A percentile compares a stretch with the other conserved stretches of the same genome.
These are phyloP conservation scores for Aspergillus kassunensis DNA, from an alignment of 495 filamentous ascomycete genomes.

Conservation along the genomic window DNA sequence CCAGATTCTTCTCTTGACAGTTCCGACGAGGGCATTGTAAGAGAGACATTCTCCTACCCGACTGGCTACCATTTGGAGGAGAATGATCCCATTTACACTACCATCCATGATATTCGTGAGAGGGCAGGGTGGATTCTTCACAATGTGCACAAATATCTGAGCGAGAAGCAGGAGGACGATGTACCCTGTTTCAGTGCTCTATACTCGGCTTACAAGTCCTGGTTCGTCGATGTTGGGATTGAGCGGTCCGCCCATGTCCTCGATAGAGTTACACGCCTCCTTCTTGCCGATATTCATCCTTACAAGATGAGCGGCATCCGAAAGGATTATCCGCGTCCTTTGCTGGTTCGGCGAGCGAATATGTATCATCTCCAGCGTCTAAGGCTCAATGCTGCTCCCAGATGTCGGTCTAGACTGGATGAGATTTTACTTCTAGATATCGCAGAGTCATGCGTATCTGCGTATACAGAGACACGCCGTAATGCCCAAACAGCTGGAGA, in stretches of 20 bases:
- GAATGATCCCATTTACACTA: conserved; percentile 58
- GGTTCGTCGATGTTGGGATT: conserved; percentile 96
- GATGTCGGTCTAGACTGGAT: conserved; percentile 80
- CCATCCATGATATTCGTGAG: conserved; percentile 76
- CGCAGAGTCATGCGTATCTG: conserved; percentile 84
- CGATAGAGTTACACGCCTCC: conserved; percentile 77
- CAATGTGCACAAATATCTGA: conserved; percentile 77
- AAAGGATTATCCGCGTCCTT: conserved; percentile 86
- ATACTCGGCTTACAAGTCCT: conserved; percentile 89
- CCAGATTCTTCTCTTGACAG: conserved; percentile 61
- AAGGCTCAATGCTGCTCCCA: conserved; percentile 84
- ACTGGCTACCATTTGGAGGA: conserved; percentile 77
- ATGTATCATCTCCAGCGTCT: conserved; percentile 93
- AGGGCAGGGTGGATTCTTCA: conserved; percentile 76
- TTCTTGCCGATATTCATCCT: conserved; percentile 77
- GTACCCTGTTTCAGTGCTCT: conserved; percentile 90
- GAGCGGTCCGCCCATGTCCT: conserved; percentile 92
- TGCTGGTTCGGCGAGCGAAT: conserved; percentile 84
- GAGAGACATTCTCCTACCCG: conserved; percentile 76
- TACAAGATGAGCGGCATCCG: conserved; percentile 92
- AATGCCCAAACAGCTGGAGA: conserved; percentile 90
- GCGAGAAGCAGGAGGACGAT: conserved; percentile 84
- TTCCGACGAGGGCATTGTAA: conserved; percentile 77
- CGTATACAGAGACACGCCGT: conserved; percentile 90
- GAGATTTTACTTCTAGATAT: conserved; percentile 80